These are phyloP conservation scores for Leptoxyphium fumago DNA, from an alignment of 2,329 filamentous ascomycete species.

Conservation along the genomic window DNA sequence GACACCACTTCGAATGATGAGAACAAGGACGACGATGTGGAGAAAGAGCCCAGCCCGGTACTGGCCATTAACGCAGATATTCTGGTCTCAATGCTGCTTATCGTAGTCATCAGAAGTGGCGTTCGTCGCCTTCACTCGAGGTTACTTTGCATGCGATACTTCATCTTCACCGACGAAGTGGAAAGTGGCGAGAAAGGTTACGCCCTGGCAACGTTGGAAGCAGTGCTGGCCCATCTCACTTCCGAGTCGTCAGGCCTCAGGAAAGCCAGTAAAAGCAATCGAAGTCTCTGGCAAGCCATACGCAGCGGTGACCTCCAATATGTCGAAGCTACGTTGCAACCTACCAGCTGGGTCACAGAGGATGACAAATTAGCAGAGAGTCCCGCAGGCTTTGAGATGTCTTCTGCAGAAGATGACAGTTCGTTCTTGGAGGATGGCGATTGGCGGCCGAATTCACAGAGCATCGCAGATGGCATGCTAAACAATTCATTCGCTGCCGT, in stretches of 20 bases:
- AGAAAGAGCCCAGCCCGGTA: slow-evolving; percentile 39
- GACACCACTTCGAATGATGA: slow-evolving; percentile 21
- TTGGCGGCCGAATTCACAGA: neutral
- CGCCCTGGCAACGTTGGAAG: slow-evolving; percentile 88
- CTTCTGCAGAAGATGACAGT: slow-evolving; percentile 1
- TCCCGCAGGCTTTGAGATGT: slow-evolving; percentile 2
- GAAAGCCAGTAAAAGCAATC: slow-evolving; percentile 74
- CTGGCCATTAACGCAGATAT: slow-evolving; percentile 75
- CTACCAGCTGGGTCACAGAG: slow-evolving; percentile 17
- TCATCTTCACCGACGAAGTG: slow-evolving; percentile 95
- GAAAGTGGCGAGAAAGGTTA: slow-evolving; percentile 95
- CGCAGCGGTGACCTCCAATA: slow-evolving; percentile 62
- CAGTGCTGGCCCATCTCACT: slow-evolving; percentile 75
- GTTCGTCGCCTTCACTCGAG: slow-evolving; percentile 77
- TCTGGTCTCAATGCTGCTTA: slow-evolving; percentile 75
- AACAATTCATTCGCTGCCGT: slow-evolving; percentile 14
- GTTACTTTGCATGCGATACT: slow-evolving; percentile 88
- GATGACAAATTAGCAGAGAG: neutral
- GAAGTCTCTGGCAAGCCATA: slow-evolving; percentile 73
- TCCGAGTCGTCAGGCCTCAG: slow-evolving; percentile 69
- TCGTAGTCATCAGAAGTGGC: slow-evolving; percentile 84
- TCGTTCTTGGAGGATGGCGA: slow-evolving; percentile 1
- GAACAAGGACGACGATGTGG: slow-evolving; percentile 17
- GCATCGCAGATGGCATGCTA: neutral
- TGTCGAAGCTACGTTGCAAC: slow-evolving; percentile 67